These are phyloP conservation scores for Glycine latifolia DNA, from an alignment of 306 rosid species.

Conservation along the genomic window DNA sequence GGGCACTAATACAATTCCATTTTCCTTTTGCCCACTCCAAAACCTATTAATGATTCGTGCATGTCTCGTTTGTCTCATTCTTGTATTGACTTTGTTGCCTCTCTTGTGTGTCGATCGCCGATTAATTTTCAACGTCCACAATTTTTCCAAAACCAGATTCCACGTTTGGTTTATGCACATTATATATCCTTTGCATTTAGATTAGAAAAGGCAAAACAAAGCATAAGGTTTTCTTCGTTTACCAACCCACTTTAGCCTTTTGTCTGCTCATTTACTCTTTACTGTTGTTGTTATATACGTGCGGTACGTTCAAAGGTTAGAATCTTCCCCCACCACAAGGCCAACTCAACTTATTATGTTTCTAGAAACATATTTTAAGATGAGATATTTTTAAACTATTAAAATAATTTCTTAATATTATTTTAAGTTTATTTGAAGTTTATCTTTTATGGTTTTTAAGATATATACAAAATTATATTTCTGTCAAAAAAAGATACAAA, in stretches of 20 bases:
- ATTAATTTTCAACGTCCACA: background rate
- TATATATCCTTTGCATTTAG: background rate
- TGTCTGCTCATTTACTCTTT: background rate
- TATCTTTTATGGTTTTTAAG: no score
- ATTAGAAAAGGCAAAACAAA: background rate
- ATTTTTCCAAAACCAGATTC: background rate
- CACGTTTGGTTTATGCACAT: slow-evolving; percentile 7
- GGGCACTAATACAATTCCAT: slow-evolving; percentile 14
- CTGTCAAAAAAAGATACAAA: background rate
- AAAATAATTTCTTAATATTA: background rate
- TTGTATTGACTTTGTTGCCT: slow-evolving; percentile 33
- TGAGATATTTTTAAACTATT: background rate
- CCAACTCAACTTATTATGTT: background rate
- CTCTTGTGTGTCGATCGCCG: background rate
- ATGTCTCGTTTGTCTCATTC: background rate
- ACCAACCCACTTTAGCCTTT: slow-evolving; percentile 30
- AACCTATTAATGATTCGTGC: slow-evolving; percentile 30
- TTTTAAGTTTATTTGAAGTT: background rate
- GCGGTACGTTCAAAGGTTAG: background rate
- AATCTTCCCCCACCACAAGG: background rate
- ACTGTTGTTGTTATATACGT: background rate
- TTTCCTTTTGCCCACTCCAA: background rate
- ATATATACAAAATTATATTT: no score
- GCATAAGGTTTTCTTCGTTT: background rate
- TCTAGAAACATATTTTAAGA: background rate